Conservation (phyloP, 1,284 basidiomycete species). For the Farysia itapuensis region DNA sequence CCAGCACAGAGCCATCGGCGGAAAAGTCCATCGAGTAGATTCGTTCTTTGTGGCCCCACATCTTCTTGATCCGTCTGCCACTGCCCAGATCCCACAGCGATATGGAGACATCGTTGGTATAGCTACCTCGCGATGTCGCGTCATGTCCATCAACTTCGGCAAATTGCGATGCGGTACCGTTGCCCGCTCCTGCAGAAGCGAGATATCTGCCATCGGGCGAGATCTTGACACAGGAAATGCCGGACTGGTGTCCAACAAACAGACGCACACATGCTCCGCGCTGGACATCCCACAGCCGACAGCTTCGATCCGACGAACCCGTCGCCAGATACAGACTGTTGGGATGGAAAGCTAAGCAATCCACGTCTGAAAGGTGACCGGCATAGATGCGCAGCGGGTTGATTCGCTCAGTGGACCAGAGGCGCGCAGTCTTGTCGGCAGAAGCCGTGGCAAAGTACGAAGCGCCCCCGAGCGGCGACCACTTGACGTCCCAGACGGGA, state of each 20-base stretch:
- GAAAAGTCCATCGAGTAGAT: slow-evolving; percentile 90
- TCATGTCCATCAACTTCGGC: slow-evolving; percentile 11
- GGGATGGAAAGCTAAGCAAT: slow-evolving; percentile 93
- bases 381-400: slow-evolving; percentile 89
- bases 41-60: slow-evolving; percentile 87
- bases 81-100: slow-evolving; percentile 95
- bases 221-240: slow-evolving; percentile 83
- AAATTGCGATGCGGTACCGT: slow-evolving; percentile 28
- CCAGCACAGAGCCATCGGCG: slow-evolving; percentile 83
- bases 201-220: slow-evolving; percentile 92
- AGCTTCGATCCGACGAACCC: slow-evolving; percentile 92
- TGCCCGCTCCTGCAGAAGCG: slow-evolving; percentile 69
- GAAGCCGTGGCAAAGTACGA: slow-evolving; percentile 97
- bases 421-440: slow-evolving; percentile 86
- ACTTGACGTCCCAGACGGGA: slow-evolving; percentile 97
- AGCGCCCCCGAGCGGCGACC: slow-evolving; percentile 95
- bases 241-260: slow-evolving; percentile 91
- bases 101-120: slow-evolving; percentile 79
- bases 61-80: slow-evolving; percentile 90
- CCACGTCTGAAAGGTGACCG: slow-evolving; percentile 94
- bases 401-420: slow-evolving; percentile 93
- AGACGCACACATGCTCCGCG: slow-evolving; percentile 88
- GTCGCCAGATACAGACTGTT: slow-evolving; percentile 97
- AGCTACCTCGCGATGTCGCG: slow-evolving; percentile 2
- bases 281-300: slow-evolving; percentile 97